Evolutionary conservation across 2,329 filamentous ascomycete genomes (phyloP), one percentile per base, ranked within the genome.

Genomic region (Neofusicoccum cordaticola): DNA sequence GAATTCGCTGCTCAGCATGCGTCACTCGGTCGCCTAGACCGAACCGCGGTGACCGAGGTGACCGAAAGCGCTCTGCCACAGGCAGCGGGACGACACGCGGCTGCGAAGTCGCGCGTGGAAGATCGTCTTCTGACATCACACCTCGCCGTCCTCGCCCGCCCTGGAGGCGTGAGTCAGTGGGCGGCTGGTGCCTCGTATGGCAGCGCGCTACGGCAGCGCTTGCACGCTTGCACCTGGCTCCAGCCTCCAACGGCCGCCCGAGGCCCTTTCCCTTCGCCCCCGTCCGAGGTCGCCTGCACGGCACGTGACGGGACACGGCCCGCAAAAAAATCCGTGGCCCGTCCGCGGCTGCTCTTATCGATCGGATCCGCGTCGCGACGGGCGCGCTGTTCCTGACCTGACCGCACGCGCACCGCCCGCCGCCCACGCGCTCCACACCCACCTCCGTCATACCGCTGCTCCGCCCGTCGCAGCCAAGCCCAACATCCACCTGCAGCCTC

Each of bases 311-410:
- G 3, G 7, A 60, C 37, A 39, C 31, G 3, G 8, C 9, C 53
- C 53, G 39, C 41, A 17, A 27, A 8, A 31, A 11, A 6, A 9
- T 17, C 34, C 4, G 50, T 2, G n/a, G 50, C 27, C 2, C 50
- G 50, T n/a, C 35, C 35, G 35, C 39, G 53, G 53, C 39, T n/a
- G 37, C 27, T 35, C 39, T 60, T 60, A 60, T 60, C 56, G 56
- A 60, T 60, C 56, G 56, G 56, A 60, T 47, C 31, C 56, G 56
- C 56, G 56, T 60, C 56, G 31, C 50, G 31, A 6, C 34, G 37
- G 50, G 31, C 50, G n/a, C 56, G 56, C 56, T 60, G 56, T 60
- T 60, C 56, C 56, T 60, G 56, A 37, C 56, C 42, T 47, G 41
- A 48, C 56, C 53, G 52, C 52, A 19, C 45, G 51, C 51, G 27